A percentile compares a stretch with the other conserved stretches of the same genome.
phyloP scores from a whole-genome alignment of 495 filamentous ascomycete genomes.

The Aspergillus avenaceus region DNA sequence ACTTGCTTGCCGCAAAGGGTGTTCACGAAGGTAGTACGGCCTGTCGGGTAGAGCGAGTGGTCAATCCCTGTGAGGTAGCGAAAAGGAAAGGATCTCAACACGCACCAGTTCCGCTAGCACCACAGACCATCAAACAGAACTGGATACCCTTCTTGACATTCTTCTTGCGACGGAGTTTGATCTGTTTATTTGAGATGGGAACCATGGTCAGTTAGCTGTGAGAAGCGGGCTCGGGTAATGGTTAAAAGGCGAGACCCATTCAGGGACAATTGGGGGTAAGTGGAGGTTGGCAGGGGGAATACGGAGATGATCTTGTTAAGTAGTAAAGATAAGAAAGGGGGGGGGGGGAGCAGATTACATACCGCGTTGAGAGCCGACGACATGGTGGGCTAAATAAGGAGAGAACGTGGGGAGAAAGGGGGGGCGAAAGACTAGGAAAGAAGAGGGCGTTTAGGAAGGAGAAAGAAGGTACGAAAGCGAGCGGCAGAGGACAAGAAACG shows the following conservation, averaged over 20 bases:
- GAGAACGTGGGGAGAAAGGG: conserved; percentile 14
- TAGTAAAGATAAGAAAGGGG: conserved; percentile 34
- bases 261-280: conserved; percentile 13
- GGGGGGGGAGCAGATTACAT: conserved; percentile 38
- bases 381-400: conserved; percentile 44
- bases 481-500: conserved; percentile 15
- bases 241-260: conserved; percentile 5
- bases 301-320: conserved; percentile 27
- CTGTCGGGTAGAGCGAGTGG: conserved; percentile 42
- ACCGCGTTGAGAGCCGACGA: conserved; percentile 60
- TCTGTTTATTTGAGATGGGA: conserved; percentile 47
- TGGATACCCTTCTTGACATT: conserved; percentile 99
- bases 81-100: conserved; percentile 11
- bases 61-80: conserved; percentile 23
- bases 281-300: conserved; percentile 25
- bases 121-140: conserved; percentile 99
- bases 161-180: conserved; percentile 99
- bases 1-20: conserved; percentile 96
- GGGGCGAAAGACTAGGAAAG: conserved; percentile 12
- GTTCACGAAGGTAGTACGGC: conserved; percentile 98
- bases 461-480: conserved; percentile 15
- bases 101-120: conserved; percentile 95
- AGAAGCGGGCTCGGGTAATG: not conserved
- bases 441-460: conserved; percentile 11
- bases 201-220: conserved; percentile 30